Percentiles rank a stretch among this genome's conserved stretches.
phyloP scores from a whole-genome alignment of 2,329 filamentous ascomycete genomes.

The Aspergillus uvarum region DNA sequence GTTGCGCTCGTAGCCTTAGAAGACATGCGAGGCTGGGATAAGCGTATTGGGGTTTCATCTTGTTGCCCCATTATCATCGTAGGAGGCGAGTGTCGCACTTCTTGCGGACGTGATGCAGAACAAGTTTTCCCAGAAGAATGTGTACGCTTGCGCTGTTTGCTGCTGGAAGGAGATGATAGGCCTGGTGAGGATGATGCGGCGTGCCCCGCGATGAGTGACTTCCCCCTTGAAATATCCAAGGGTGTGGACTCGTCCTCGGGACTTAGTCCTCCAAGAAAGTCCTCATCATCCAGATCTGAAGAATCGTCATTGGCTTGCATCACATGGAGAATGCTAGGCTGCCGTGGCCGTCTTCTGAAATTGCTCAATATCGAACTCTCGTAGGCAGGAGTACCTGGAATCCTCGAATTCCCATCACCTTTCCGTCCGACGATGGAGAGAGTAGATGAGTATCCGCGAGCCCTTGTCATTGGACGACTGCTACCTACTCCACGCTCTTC shows the following conservation, averaged over 20 bases:
- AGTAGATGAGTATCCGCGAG: slow-evolving; percentile 42
- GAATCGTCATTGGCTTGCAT: slow-evolving; percentile 44
- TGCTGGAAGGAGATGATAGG: slow-evolving; percentile 27
- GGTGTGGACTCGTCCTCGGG: slow-evolving; percentile 49
- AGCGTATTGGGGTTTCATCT: neutral
- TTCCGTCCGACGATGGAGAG: slow-evolving; percentile 39
- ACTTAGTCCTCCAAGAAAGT: slow-evolving; percentile 44
- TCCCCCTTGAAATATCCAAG: slow-evolving; percentile 36
- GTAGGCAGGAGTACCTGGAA: slow-evolving; percentile 43
- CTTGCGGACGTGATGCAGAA: slow-evolving; percentile 26
- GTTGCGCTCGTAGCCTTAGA: slow-evolving; percentile 35
- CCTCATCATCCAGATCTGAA: slow-evolving; percentile 39
- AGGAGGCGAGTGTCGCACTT: slow-evolving; percentile 22
- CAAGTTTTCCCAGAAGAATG: slow-evolving; percentile 28
- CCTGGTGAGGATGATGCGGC: slow-evolving; percentile 24
- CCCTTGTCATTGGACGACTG: slow-evolving; percentile 37
- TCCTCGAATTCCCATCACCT: slow-evolving; percentile 35
- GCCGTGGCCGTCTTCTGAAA: slow-evolving; percentile 45
- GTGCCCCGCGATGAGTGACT: slow-evolving; percentile 28
- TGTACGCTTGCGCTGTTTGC: slow-evolving; percentile 41
- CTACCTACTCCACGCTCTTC: slow-evolving; percentile 33
- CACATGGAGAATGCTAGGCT: slow-evolving; percentile 47
- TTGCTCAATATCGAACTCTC: slow-evolving; percentile 47
- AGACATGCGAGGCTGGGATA: slow-evolving; percentile 14
- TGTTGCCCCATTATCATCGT: slow-evolving; percentile 7